Evolutionary conservation across 129 eudicot genomes (phyloP), one percentile per base, ranked within the genome.

Genomic region (Heracleum sosnowskyi): DNA sequence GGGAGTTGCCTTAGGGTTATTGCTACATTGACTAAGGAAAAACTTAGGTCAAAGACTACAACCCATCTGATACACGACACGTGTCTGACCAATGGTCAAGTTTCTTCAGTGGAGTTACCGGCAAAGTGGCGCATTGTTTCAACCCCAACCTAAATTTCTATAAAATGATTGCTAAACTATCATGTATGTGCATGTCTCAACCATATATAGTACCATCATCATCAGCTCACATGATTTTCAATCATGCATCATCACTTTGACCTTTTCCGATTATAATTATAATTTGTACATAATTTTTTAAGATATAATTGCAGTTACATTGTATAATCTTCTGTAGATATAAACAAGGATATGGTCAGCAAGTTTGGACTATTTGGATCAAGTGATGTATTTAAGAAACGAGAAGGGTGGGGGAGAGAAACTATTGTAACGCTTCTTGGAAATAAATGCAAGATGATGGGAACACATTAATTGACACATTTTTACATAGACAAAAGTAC

Each of bases 61-160:
- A 55, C 76, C 84, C 84, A 76, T 82, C 69, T 76, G 81, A 75
- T 86, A 44, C 42, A 36, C 77, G 83, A 71, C 86, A 80, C 89
- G 89, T 86, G 89, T 77, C 80, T 28, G 64, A 80, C 83, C 24
- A 35, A 37, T 39, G 77, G 45, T 41, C 34, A 72, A 72, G 22
- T 41, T 72, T 72, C 47, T 37, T 22, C 4, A 60, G 68, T 60
- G 68, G 68, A 60, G 28, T 24, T 71, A 11, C 46, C 46, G 47
- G 75, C 75, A 71, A 39, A 66, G 34, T 22, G 76, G 76, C 29
- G 76, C 51, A 72, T 45, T 37, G 47, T 72, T 40, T 72, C 76
- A 72, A 1, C 15, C 0, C 76, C 53, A 70, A 37, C 75, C 47
- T 33, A 66, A 66, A 28, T 66, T 66, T 66, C 72, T 29, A 66